Conservation (phyloP, 2,329 filamentous ascomycete genomes). For the Fusarium duplospermum region DNA sequence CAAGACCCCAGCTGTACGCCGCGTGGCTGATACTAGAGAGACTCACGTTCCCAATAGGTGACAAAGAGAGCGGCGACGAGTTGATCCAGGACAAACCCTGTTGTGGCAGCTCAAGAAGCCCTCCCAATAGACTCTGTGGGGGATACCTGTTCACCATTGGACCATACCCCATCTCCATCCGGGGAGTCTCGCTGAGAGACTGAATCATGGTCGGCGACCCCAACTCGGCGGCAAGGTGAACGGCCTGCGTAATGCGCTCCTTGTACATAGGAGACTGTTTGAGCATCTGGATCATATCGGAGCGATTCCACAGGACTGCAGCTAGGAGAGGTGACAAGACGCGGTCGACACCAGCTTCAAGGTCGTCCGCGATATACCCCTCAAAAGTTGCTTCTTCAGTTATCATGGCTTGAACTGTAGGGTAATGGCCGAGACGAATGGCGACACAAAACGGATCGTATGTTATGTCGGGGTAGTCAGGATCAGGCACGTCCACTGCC, state of each 20-base stretch:
- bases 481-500: slow-evolving; percentile 6
- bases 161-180: slow-evolving; percentile 3
- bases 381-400: slow-evolving; percentile 35
- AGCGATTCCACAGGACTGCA: slow-evolving; percentile 44
- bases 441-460: slow-evolving; percentile 45
- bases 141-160: slow-evolving; percentile 24
- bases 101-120: slow-evolving; percentile 12
- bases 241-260: slow-evolving; percentile 35
- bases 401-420: slow-evolving; percentile 28
- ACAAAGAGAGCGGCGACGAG: not conserved
- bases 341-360: slow-evolving; percentile 5
- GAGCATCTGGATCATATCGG: slow-evolving; percentile 39
- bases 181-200: slow-evolving; percentile 19
- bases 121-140: not conserved
- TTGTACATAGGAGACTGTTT: slow-evolving; percentile 33
- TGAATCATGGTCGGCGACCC: slow-evolving; percentile 31
- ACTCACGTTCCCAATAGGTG: slow-evolving; percentile 1
- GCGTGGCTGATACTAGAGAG: slow-evolving; percentile 34
- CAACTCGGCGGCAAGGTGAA: slow-evolving; percentile 34
- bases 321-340: slow-evolving; percentile 46
- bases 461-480: slow-evolving; percentile 41
- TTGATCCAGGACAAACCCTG: not conserved
- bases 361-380: slow-evolving; percentile 33
- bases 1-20: not conserved
- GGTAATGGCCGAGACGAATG: slow-evolving; percentile 43